Conservation (phyloP, 805 yeast species). For the Candida sonorensis region DNA sequence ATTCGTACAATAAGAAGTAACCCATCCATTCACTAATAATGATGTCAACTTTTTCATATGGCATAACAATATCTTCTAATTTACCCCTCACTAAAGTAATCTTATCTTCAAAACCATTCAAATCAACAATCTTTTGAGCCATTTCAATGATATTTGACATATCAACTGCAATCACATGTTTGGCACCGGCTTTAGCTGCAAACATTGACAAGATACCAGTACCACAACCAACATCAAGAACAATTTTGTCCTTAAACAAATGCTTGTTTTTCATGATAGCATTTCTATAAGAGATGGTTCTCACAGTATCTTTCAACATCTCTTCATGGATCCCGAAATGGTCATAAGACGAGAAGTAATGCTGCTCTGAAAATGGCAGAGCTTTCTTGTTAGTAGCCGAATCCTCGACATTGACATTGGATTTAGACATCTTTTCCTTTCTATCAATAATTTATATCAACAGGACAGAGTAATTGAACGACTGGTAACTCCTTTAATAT, state of each 20-base stretch:
- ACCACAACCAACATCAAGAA: slow-evolving; percentile 97
- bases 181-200: slow-evolving; percentile 98
- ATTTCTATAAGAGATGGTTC: slow-evolving; percentile 86
- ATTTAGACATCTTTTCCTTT: not conserved
- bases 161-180: slow-evolving; percentile 95
- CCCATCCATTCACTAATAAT: slow-evolving; percentile 99
- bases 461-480: no score
- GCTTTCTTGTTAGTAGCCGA: slow-evolving; percentile 57
- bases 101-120: slow-evolving; percentile 80
- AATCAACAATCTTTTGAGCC: slow-evolving; percentile 83
- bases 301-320: slow-evolving; percentile 92
- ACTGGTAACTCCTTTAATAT: no score
- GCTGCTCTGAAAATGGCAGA: slow-evolving; percentile 78
- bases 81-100: slow-evolving; percentile 89
- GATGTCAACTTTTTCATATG: slow-evolving; percentile 85
- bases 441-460: no score
- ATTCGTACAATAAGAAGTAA: slow-evolving; percentile 88
- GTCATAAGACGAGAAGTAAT: slow-evolving; percentile 91
- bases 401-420: not conserved
- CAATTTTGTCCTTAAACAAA: slow-evolving; percentile 87
- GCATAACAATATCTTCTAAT: slow-evolving; percentile 84
- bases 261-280: slow-evolving; percentile 88
- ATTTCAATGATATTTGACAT: slow-evolving; percentile 93
- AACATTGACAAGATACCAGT: slow-evolving; percentile 97
- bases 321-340: slow-evolving; percentile 98